A percentile compares a stretch with the other conserved stretches of the same genome.
These are phyloP conservation scores for Pulveroboletus ravenelii DNA, from an alignment of 768 basidiomycete genomes.

Conservation along the genomic window DNA sequence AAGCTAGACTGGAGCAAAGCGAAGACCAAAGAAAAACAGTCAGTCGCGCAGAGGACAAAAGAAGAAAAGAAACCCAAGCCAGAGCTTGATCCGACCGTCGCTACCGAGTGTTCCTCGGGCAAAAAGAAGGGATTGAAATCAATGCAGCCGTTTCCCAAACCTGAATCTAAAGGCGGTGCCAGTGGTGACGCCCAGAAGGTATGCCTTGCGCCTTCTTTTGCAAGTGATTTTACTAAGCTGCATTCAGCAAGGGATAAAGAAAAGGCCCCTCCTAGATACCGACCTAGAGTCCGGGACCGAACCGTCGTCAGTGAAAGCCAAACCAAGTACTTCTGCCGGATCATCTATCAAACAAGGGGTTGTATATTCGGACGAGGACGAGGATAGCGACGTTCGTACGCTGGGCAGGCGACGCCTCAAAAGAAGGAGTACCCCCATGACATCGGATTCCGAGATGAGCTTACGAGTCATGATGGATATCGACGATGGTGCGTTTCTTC, in stretches of 20 bases:
- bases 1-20: conserved; percentile 63
- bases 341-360: conserved; percentile 41
- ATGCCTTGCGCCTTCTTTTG: not conserved
- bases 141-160: conserved; percentile 1
- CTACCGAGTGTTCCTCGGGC: not conserved
- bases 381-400: conserved; percentile 38
- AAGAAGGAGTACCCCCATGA: conserved; percentile 33
- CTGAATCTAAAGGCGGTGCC: not conserved
- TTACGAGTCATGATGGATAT: conserved; percentile 70
- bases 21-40: conserved; percentile 38
- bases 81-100: not conserved
- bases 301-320: conserved; percentile 1
- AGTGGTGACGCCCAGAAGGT: conserved; percentile 6
- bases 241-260: conserved; percentile 34
- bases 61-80: conserved; percentile 19
- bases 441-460: conserved; percentile 43
- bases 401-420: conserved; percentile 23
- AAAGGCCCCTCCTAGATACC: conserved; percentile 37
- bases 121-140: not conserved
- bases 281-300: conserved; percentile 27
- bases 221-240: conserved; percentile 14
- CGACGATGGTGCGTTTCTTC: conserved; percentile 56
- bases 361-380: conserved; percentile 53
- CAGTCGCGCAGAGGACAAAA: conserved; percentile 2
- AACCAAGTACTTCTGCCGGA: conserved; percentile 5